Conservation (phyloP, 768 basidiomycete genomes). For the Boletus tomentosulus region DNA sequence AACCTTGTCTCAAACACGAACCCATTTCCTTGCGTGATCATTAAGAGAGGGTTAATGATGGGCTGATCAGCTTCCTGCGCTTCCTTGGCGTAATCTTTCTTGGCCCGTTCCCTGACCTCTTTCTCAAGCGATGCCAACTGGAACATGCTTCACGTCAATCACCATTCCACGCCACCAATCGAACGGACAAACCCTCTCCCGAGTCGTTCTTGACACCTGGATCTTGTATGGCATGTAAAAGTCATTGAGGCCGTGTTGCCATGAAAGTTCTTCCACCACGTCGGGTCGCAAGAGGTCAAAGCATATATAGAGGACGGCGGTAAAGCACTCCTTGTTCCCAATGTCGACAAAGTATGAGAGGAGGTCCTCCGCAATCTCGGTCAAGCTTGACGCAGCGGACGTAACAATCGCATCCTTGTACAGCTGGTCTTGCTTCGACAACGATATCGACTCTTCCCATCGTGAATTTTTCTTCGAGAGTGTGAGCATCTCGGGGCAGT, state of each 20-base stretch:
- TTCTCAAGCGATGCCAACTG: conserved; percentile 80
- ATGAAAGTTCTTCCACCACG: conserved; percentile 89
- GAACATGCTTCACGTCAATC: background rate
- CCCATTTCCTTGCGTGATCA: conserved; percentile 76
- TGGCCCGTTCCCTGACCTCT: conserved; percentile 81
- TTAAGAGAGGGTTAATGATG: conserved; percentile 78
- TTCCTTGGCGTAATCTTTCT: conserved; percentile 87
- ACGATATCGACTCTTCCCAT: conserved; percentile 94
- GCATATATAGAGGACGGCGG: conserved; percentile 83
- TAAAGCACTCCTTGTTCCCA: conserved; percentile 98
- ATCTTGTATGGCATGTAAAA: conserved; percentile 97
- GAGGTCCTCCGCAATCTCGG: conserved; percentile 91
- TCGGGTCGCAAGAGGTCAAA: conserved; percentile 95
- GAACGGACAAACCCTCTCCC: conserved; percentile 57
- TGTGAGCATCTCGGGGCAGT: background rate
- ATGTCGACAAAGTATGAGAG: conserved; percentile 97
- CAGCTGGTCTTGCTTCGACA: conserved; percentile 94
- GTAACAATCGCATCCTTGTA: conserved; percentile 97
- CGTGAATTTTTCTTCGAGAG: conserved; percentile 76
- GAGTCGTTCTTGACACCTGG: conserved; percentile 76
- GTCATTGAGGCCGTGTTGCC: conserved; percentile 94
- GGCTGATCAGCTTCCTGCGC: conserved; percentile 81
- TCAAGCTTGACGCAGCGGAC: conserved; percentile 77
- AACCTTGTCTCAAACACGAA: conserved; percentile 19
- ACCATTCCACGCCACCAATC: conserved; percentile 6